Percentiles rank a stretch among this genome's conserved stretches.
Conservation (phyloP, 495 filamentous ascomycete species). For the Xylaria venustula region DNA sequence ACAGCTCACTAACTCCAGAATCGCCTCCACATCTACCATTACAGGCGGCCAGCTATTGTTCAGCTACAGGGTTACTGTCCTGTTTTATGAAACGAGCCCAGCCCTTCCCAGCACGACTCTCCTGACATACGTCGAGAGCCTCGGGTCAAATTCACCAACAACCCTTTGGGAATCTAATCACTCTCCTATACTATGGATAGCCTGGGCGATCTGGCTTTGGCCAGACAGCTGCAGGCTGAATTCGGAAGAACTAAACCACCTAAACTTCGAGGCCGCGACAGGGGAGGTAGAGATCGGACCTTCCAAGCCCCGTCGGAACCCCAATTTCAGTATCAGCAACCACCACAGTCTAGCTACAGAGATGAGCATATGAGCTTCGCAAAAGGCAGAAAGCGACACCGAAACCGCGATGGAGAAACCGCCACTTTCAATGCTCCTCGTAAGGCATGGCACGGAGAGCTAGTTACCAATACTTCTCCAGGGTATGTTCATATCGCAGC, state of each 20-base stretch:
- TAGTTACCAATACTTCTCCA: background rate
- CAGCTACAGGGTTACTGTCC: too few relatives aligned
- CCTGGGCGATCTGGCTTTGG: background rate
- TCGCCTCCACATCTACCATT: too few relatives aligned
- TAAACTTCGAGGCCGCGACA: background rate
- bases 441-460: background rate
- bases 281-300: background rate
- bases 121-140: background rate
- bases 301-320: background rate
- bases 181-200: background rate
- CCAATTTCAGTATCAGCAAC: background rate
- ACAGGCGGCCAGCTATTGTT: too few relatives aligned
- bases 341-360: too few relatives aligned
- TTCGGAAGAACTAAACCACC: background rate
- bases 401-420: background rate
- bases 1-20: too few relatives aligned
- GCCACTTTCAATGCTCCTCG: background rate
- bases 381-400: background rate
- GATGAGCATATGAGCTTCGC: background rate
- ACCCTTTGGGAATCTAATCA: background rate
- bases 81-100: too few relatives aligned
- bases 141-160: background rate
- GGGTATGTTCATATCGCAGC: background rate
- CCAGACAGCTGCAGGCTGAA: constrained; percentile 5
- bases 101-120: background rate